phyloP scores from a whole-genome alignment of 1,284 basidiomycete species.

The Meripilus lineatus region DNA sequence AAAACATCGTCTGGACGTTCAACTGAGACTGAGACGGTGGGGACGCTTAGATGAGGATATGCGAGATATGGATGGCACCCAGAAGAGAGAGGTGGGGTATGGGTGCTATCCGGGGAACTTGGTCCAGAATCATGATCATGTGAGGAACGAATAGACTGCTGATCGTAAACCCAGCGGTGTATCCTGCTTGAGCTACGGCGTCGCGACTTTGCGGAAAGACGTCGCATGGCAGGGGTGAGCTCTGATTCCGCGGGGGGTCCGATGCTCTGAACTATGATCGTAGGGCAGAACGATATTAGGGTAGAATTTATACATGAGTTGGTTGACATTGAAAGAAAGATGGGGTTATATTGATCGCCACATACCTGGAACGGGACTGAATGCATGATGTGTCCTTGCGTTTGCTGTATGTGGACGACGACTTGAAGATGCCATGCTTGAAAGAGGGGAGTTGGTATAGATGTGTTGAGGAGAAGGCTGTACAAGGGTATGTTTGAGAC shows the following conservation, averaged over 20 bases:
- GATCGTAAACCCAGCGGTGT: conserved; percentile 65
- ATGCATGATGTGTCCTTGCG: too few relatives aligned
- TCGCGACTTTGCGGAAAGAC: conserved; percentile 18
- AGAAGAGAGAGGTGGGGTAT: conserved; percentile 26
- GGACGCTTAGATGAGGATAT: conserved; percentile 42
- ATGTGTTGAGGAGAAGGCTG: too few relatives aligned
- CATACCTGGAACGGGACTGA: too few relatives aligned
- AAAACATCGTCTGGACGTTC: background rate
- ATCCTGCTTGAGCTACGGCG: conserved; percentile 53
- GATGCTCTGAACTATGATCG: background rate
- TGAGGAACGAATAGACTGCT: conserved; percentile 31
- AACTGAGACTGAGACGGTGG: conserved; percentile 17
- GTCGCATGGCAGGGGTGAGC: conserved; percentile 12
- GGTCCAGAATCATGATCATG: conserved; percentile 1
- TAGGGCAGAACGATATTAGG: background rate
- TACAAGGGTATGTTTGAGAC: too few relatives aligned
- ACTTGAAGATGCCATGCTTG: too few relatives aligned
- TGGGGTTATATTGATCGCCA: too few relatives aligned
- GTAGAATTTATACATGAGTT: too few relatives aligned
- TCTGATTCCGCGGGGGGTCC: background rate
- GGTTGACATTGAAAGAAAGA: too few relatives aligned
- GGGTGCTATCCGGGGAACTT: conserved; percentile 12
- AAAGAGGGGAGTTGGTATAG: too few relatives aligned
- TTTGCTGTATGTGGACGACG: too few relatives aligned
- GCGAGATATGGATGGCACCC: conserved; percentile 46